Evolutionary conservation across 2,329 filamentous ascomycete genomes (phyloP), one percentile per base, ranked within the genome.

Genomic region (Alternaria hordeiaustralica): DNA sequence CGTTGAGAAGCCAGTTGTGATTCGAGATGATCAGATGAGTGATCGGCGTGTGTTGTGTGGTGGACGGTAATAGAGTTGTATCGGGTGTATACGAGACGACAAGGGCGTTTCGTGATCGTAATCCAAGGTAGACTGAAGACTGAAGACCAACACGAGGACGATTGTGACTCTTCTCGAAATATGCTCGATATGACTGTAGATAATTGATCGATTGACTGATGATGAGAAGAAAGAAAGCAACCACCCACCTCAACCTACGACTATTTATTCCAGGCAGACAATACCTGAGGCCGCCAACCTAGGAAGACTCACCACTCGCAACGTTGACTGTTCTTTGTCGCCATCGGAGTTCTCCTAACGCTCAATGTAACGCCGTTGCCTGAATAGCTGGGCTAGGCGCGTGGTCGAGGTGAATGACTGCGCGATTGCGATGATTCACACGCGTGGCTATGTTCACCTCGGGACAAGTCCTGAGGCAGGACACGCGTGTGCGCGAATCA

Each of bases 201-300:
- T 53, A 28, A 60, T 45, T 60, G 33, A 63, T 54, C 49, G 46
- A 53, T 43, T 58, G 55, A 33, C 33, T 56, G 58, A 46, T 47
- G 20, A 58, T 45, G 63, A 67, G 56, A 65, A 56, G 64, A 68
- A 66, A 66, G 65, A 64, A 46, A 53, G 20, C 45, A 44, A 54
- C 20, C 23, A 60, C 55, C 55, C 44, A 56, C 64, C 55, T 58
- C 33, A 47, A 41, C 56, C 26, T 28, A 58, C 58, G 59, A 73
- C 72, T 77, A 77, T 77, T 60, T 55, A 76, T 60, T 63, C 71
- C 67, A 77, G 74, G 74, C 75, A 77, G 70, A 72, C 66, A 66
- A 8, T 36, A 65, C 69, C 70, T 75, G 75, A 78, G 76, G 75
- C 76, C 75, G 74, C 63, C 66, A 47, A 58, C 60, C 65, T 64